Conservation (phyloP, 805 yeast species). For the Jamesozyma piceae region DNA sequence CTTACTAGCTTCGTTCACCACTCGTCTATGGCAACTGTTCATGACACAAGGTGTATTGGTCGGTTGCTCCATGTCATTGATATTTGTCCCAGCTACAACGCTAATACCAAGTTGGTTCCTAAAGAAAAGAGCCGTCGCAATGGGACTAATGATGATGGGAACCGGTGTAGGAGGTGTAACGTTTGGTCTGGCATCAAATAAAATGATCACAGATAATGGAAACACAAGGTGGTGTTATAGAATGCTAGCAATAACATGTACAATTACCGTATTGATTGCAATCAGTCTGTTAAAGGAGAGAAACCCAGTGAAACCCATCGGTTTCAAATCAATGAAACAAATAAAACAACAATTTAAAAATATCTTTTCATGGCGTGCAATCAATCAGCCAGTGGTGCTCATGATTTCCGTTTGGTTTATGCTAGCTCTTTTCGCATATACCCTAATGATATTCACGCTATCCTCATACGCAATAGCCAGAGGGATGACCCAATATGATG, state of each 20-base stretch:
- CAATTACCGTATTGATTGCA: constrained; percentile 33
- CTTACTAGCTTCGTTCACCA: constrained; percentile 51
- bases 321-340: constrained; percentile 15
- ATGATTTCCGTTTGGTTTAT: constrained; percentile 33
- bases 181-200: constrained; percentile 35
- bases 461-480: constrained; percentile 38
- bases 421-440: constrained; percentile 34
- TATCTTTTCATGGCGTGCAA: constrained; percentile 30
- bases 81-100: constrained; percentile 50
- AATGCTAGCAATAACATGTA: constrained; percentile 35
- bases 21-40: constrained; percentile 54
- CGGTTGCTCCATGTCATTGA: constrained; percentile 43
- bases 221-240: constrained; percentile 41
- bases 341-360: constrained; percentile 19
- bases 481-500: constrained; percentile 39
- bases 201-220: constrained; percentile 35
- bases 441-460: constrained; percentile 38
- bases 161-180: constrained; percentile 46
- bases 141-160: constrained; percentile 42
- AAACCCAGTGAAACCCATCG: constrained; percentile 27
- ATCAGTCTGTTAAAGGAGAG: constrained; percentile 39
- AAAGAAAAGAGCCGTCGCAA: constrained; percentile 48
- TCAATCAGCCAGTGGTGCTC: constrained; percentile 27
- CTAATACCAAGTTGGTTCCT: constrained; percentile 64
- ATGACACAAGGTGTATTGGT: constrained; percentile 59